phyloP scores from a whole-genome alignment of 1,139 yeast genomes.

The Geotrichum carabidarum region DNA sequence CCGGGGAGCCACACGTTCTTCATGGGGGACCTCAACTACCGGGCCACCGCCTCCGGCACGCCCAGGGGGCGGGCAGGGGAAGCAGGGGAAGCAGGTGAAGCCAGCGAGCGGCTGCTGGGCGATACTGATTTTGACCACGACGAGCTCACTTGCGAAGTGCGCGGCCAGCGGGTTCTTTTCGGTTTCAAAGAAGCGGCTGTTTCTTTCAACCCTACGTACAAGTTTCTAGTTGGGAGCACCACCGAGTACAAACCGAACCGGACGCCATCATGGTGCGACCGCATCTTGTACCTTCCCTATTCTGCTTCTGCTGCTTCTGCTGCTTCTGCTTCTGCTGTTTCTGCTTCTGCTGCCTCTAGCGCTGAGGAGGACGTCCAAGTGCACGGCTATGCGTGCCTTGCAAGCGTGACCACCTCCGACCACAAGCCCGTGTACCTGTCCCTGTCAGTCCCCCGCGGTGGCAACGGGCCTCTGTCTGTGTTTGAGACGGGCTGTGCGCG shows the following conservation, averaged over 20 bases:
- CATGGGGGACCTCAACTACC: conserved; percentile 79
- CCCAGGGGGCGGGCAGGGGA: conserved; percentile 13
- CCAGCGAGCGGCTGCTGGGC: neutral
- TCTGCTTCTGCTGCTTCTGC: conserved; percentile 19
- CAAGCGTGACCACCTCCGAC: conserved; percentile 43
- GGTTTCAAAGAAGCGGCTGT: conserved; percentile 64
- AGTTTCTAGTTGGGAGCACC: conserved; percentile 45
- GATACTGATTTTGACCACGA: conserved; percentile 38
- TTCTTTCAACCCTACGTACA: conserved; percentile 70
- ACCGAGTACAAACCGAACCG: conserved; percentile 52
- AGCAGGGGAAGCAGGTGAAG: conserved; percentile 13
- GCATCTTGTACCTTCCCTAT: conserved; percentile 59
- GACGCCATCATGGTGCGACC: conserved; percentile 85
- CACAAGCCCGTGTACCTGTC: conserved; percentile 47
- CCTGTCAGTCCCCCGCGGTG: conserved; percentile 40
- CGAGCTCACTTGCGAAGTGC: conserved; percentile 51
- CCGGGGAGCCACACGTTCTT: conserved; percentile 59
- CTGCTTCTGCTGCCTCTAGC: conserved; percentile 14
- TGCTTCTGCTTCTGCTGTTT: conserved; percentile 24
- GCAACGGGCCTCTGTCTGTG: neutral
- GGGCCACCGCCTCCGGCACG: conserved; percentile 44
- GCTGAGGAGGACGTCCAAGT: conserved; percentile 19
- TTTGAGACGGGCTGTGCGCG: neutral
- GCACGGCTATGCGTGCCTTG: conserved; percentile 43
- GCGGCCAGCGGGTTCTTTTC: conserved; percentile 46